Conservation (phyloP, 2,329 filamentous ascomycete genomes). For the Raffaelea arxii region DNA sequence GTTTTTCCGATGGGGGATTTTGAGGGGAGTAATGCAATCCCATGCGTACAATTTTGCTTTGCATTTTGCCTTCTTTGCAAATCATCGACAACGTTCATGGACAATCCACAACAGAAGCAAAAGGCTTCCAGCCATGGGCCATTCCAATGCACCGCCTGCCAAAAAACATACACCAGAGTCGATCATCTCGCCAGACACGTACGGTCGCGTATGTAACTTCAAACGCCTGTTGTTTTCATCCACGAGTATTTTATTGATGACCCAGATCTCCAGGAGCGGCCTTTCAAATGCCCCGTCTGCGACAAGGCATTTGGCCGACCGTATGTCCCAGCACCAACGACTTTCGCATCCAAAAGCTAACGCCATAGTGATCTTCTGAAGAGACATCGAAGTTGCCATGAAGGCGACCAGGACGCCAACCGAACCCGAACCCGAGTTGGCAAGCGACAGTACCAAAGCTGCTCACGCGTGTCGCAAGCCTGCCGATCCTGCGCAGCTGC, state of each 20-base stretch:
- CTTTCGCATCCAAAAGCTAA: neutral
- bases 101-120: neutral
- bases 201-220: conserved; percentile 7
- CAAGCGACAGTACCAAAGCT: conserved; percentile 11
- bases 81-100: neutral
- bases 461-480: conserved; percentile 42
- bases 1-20: no score
- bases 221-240: neutral
- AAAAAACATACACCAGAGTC: conserved; percentile 9
- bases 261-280: conserved; percentile 10
- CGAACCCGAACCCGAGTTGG: neutral
- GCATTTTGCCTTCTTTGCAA: no score
- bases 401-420: neutral
- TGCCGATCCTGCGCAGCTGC: conserved; percentile 41
- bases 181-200: conserved; percentile 11
- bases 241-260: neutral
- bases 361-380: conserved; percentile 9
- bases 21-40: no score
- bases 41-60: no score
- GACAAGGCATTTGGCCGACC: conserved; percentile 9
- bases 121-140: conserved; percentile 2
- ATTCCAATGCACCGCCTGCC: conserved; percentile 10
- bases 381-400: conserved; percentile 6
- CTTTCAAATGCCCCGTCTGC: conserved; percentile 9
- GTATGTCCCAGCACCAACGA: neutral